phyloP scores from a whole-genome alignment of 176 grass and related monocot genomes.

The Luzula sylvatica region DNA sequence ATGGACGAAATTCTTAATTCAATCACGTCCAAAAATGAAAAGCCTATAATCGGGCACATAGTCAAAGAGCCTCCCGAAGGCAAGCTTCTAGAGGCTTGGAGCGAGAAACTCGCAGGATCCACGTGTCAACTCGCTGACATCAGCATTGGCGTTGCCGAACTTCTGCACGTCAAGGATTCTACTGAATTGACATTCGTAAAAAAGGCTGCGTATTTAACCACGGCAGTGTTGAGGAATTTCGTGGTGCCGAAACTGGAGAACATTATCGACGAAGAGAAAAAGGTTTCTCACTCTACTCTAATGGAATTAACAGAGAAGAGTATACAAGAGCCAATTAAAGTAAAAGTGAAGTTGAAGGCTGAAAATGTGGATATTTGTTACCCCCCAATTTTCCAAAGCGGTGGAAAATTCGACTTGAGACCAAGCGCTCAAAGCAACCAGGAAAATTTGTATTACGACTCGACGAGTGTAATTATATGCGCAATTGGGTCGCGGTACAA shows the following conservation, averaged over 20 bases:
- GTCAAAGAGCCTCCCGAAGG: constrained; percentile 76
- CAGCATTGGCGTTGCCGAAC: constrained; percentile 65
- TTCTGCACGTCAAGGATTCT: constrained; percentile 52
- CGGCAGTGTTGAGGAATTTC: constrained; percentile 74
- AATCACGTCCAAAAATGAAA: constrained; percentile 35
- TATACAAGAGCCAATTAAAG: constrained; percentile 71
- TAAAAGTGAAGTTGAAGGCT: constrained; percentile 74
- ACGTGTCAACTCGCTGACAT: constrained; percentile 48
- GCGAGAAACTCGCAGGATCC: constrained; percentile 40
- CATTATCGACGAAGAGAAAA: constrained; percentile 80
- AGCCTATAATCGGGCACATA: constrained; percentile 52
- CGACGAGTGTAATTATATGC: constrained; percentile 80
- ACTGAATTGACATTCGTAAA: constrained; percentile 41
- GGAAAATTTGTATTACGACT: constrained; percentile 73
- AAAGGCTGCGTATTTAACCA: constrained; percentile 75
- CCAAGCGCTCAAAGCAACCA: constrained; percentile 83
- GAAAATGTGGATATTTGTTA: constrained; percentile 97
- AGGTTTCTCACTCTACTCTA: constrained; percentile 58
- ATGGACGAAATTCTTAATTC: constrained; percentile 64
- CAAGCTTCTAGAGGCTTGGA: constrained; percentile 80
- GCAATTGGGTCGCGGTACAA: constrained; percentile 70
- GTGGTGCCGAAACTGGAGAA: constrained; percentile 87
- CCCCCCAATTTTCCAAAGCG: constrained; percentile 87
- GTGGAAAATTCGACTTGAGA: constrained; percentile 82
- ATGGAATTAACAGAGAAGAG: constrained; percentile 87